phyloP scores from a whole-genome alignment of 768 basidiomycete species.

The Leucocoprinus birnbaumii region DNA sequence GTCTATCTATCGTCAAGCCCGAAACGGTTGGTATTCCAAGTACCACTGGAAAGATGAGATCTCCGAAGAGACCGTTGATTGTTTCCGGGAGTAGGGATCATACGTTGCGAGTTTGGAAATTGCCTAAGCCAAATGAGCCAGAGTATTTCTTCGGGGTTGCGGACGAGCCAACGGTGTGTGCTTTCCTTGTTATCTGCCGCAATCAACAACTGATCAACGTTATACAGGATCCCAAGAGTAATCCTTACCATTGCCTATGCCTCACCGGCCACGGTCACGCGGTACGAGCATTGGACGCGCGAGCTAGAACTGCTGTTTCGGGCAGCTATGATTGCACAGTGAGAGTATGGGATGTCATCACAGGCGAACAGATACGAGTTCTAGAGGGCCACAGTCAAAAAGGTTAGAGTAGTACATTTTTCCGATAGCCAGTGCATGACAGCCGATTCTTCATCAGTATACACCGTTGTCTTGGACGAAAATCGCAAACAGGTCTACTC shows the following conservation, averaged over 20 bases:
- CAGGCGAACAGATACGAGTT: constrained; percentile 76
- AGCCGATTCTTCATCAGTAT: constrained; percentile 53
- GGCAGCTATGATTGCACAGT: constrained; percentile 96
- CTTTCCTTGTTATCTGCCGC: constrained; percentile 4
- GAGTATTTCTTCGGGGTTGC: constrained; percentile 66
- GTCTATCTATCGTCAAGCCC: constrained; percentile 93
- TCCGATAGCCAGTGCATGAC: background rate
- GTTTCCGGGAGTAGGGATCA: constrained; percentile 76
- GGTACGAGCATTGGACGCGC: constrained; percentile 87
- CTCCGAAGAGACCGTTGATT: constrained; percentile 64
- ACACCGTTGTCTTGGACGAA: constrained; percentile 91
- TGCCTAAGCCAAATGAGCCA: constrained; percentile 63
- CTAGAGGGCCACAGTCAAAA: constrained; percentile 89
- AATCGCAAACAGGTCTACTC: constrained; percentile 89
- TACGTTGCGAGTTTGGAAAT: constrained; percentile 58
- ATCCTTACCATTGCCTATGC: constrained; percentile 86
- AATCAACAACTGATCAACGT: constrained; percentile 5
- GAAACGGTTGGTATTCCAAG: constrained; percentile 59
- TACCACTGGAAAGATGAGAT: constrained; percentile 52
- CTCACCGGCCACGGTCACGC: constrained; percentile 91
- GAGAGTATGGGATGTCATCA: constrained; percentile 92
- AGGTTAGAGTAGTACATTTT: constrained; percentile 43
- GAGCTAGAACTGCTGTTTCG: constrained; percentile 87
- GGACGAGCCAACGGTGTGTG: constrained; percentile 37
- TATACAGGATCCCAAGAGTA: constrained; percentile 60